A percentile compares a stretch with the other conserved stretches of the same genome.
Evolutionary conservation across 441 rosid genomes (phyloP).

Genomic region (Metrosideros polymorpha): DNA sequence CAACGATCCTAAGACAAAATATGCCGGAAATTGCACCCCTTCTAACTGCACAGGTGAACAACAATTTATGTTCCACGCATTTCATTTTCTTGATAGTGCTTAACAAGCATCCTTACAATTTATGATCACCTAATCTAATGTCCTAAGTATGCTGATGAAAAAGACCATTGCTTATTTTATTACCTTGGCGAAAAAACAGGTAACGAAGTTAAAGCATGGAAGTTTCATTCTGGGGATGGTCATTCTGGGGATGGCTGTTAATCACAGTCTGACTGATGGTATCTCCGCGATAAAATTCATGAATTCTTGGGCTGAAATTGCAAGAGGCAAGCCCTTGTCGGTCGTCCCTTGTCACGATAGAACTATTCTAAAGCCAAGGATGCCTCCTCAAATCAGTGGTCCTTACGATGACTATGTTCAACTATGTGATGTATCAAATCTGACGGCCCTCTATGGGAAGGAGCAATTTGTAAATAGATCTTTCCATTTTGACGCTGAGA

Average conservation of each 20-base stretch:
- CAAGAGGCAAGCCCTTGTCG: neutral
- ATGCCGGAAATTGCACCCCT: neutral
- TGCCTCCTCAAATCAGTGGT: neutral
- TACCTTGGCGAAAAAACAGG: neutral
- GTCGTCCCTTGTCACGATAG: neutral
- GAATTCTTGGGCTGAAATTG: neutral
- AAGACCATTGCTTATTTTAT: no score
- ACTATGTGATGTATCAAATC: neutral
- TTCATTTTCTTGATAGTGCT: neutral
- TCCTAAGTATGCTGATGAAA: no score
- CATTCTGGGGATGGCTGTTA: neutral
- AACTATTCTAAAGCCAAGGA: neutral
- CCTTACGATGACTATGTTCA: neutral
- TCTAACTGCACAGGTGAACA: neutral
- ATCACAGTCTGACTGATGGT: neutral
- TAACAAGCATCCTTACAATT: neutral
- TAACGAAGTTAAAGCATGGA: neutral
- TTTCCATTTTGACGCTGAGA: neutral
- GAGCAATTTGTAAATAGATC: neutral
- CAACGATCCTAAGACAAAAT: neutral
- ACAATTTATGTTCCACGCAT: neutral
- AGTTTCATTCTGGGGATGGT: neutral
- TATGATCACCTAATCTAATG: neutral
- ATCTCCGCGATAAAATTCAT: neutral
- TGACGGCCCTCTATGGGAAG: neutral